Base-by-base conservation (phyloP, 768 basidiomycete genomes). In the Leccinellum albellum region DNA sequence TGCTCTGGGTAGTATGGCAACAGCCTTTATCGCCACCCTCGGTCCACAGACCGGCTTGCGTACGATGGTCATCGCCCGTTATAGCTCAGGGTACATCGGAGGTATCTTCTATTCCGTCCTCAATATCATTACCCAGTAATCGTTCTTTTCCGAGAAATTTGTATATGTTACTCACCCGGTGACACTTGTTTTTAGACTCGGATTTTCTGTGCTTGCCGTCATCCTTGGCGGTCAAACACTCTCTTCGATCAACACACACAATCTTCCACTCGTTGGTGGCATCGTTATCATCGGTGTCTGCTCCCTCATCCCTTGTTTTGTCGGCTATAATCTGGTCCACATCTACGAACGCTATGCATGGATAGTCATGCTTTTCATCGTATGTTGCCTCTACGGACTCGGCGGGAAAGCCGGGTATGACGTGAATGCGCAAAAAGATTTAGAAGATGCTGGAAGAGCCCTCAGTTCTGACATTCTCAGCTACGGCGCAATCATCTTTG, bases 271-370 rank as follows among this genome's bases (percentile, higher is more conserved):
- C 13, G 71, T 76, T 14, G 80, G 73, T 3, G 81, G 80, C 32
- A 76, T 83, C 54, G 73, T 81, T 52, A 76, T 84, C 40, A 72
- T 80, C 26, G 72, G 71, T 12, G 50, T 80, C 7, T 74, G 72
- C 57, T 74, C 70, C 49, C 61, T 80, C 31, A 63, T 80, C 20
- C 78, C 78, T 17, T 79, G 79, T 58, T 77, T 80, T 53, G 62
- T 80, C 8, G 79, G 79, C 3, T 79, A 80, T 57, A 59, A 80
- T 55, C 63, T 77, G 60, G 71, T 82, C 17, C 79, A 80, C 56
- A 57, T 71, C 54, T 83, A 78, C 63, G 82, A 83, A 57, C 76
- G 82, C 14, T 85, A 82, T 57, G 79, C 81, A 2, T 85, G 83
- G 83, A 76, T 81, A 6, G 62, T 76, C 26, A 70, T 70, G 14